phyloP scores from a whole-genome alignment of 2,329 filamentous ascomycete species.

The Dendrostoma leiphaemia region DNA sequence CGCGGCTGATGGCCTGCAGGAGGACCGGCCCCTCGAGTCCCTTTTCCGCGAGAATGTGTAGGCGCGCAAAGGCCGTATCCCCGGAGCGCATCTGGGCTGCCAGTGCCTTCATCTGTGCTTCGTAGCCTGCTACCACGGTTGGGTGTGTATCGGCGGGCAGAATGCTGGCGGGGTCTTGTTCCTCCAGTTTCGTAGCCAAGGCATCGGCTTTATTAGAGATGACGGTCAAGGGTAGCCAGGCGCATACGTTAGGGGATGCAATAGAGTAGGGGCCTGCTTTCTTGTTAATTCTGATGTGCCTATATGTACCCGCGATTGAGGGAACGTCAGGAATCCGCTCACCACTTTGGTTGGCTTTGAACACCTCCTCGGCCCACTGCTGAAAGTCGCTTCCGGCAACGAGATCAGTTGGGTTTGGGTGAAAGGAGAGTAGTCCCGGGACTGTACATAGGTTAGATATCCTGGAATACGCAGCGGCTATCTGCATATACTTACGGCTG shows the following conservation, averaged over 20 bases:
- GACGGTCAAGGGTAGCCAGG: slow-evolving; percentile 35
- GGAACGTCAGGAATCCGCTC: slow-evolving; percentile 12
- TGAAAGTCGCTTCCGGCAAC: slow-evolving; percentile 22
- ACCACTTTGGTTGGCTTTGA: slow-evolving; percentile 26
- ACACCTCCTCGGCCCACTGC: slow-evolving; percentile 28
- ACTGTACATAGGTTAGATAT: not conserved
- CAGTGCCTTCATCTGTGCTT: slow-evolving; percentile 36
- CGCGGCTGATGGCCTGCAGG: slow-evolving; percentile 29
- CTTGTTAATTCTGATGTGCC: slow-evolving; percentile 1
- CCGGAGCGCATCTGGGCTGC: slow-evolving; percentile 32
- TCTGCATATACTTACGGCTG: slow-evolving; percentile 22
- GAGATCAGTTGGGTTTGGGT: slow-evolving; percentile 29
- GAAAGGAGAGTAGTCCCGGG: slow-evolving; percentile 12
- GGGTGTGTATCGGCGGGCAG: slow-evolving; percentile 30
- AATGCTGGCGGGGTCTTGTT: slow-evolving; percentile 30
- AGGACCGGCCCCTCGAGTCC: slow-evolving; percentile 5
- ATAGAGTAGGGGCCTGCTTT: slow-evolving; percentile 29
- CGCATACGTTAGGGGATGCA: slow-evolving; percentile 32
- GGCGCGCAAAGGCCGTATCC: slow-evolving; percentile 32
- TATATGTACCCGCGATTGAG: not conserved
- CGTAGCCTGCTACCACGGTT: slow-evolving; percentile 34
- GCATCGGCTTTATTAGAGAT: slow-evolving; percentile 30
- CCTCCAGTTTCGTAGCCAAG: slow-evolving; percentile 30
- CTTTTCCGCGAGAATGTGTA: slow-evolving; percentile 27
- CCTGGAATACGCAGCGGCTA: too few species aligned